A percentile compares a stretch with the other conserved stretches of the same genome.
phyloP scores from a whole-genome alignment of 2,329 filamentous ascomycete genomes.

The Arachnomyces sp. region DNA sequence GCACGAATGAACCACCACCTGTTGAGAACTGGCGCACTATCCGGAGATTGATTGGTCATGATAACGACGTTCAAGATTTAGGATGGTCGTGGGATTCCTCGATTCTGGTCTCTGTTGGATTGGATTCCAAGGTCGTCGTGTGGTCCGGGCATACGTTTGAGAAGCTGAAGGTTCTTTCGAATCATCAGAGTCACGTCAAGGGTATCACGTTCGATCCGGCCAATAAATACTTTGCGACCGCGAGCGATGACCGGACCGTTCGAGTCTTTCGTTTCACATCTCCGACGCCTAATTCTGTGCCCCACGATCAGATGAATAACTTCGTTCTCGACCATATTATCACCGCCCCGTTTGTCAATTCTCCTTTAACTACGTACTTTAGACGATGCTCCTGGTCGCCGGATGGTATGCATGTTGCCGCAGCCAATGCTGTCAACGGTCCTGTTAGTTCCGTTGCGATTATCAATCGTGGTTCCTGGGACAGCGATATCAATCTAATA shows the following conservation, averaged over 20 bases:
- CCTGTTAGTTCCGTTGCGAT: conserved; percentile 96
- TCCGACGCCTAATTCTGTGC: conserved; percentile 80
- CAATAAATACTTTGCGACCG: conserved; percentile 98
- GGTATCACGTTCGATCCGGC: conserved; percentile 97
- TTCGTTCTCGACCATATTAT: conserved; percentile 94
- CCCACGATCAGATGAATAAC: conserved; percentile 94
- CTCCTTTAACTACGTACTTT: conserved; percentile 94
- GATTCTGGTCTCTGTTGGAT: conserved; percentile 86
- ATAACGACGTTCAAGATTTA: conserved; percentile 96
- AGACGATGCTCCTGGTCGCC: conserved; percentile 95
- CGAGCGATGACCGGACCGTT: conserved; percentile 92
- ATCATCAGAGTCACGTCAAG: conserved; percentile 96
- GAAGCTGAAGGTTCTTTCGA: conserved; percentile 86
- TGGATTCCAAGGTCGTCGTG: conserved; percentile 96
- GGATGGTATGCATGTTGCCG: conserved; percentile 93
- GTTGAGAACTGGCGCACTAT: conserved; percentile 98
- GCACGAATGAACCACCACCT: conserved; percentile 79
- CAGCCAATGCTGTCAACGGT: conserved; percentile 93
- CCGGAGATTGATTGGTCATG: conserved; percentile 86
- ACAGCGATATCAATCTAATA: conserved; percentile 93
- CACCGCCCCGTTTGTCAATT: conserved; percentile 75
- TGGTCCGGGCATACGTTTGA: conserved; percentile 99
- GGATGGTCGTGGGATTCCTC: conserved; percentile 97
- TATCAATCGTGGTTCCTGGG: conserved; percentile 85
- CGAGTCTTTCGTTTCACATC: conserved; percentile 94